Evolutionary conservation across 129 eudicot genomes (phyloP).

Genomic region (carrot (Daucus carota)): DNA sequence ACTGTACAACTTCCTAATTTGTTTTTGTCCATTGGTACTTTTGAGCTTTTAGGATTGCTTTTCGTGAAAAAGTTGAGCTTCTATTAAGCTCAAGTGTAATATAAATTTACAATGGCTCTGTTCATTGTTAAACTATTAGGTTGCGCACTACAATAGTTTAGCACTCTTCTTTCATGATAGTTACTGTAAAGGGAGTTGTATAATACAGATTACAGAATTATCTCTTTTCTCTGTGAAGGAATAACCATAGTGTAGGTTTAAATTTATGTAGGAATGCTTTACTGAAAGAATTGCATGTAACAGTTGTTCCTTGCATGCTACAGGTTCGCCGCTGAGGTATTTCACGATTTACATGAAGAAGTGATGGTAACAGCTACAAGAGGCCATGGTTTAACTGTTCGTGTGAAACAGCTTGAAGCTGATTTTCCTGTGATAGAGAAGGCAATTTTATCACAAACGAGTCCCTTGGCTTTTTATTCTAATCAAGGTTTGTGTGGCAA

Average conservation of each 20-base stretch:
- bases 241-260: not conserved
- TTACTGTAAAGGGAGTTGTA: not conserved
- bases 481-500: conserved; percentile 63
- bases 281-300: not conserved
- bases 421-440: conserved; percentile 73
- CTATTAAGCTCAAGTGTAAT: not conserved
- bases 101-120: not conserved
- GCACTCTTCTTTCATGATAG: not conserved
- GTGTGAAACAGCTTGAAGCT: conserved; percentile 79
- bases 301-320: conserved; percentile 17
- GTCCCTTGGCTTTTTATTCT: conserved; percentile 45
- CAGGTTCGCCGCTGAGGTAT: conserved; percentile 96
- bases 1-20: not conserved
- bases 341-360: conserved; percentile 90
- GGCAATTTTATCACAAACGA: conserved; percentile 76
- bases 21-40: not conserved
- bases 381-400: conserved; percentile 64
- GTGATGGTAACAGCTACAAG: conserved; percentile 85
- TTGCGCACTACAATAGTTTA: not conserved
- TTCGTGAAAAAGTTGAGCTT: not conserved
- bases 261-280: not conserved
- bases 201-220: not conserved
- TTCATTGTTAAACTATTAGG: not conserved
- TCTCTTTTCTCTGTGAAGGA: not conserved
- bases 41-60: not conserved